Evolutionary conservation across 2,329 filamentous ascomycete species (phyloP).

Genomic region (Alternaria atra): DNA sequence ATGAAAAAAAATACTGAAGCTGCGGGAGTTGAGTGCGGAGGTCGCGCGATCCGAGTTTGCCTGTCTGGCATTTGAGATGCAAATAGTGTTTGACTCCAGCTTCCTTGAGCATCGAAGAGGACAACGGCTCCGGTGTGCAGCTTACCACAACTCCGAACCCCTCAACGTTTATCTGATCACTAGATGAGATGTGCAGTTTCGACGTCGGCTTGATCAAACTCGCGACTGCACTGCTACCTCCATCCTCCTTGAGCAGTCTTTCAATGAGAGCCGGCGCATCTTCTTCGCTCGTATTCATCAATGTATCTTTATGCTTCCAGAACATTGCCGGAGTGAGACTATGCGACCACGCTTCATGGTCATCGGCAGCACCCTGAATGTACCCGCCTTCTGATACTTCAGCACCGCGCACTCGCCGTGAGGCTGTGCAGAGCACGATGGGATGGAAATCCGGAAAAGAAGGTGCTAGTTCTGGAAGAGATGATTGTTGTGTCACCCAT

Average conservation of each 20-base stretch:
- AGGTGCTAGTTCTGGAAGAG: constrained; percentile 57
- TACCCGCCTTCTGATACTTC: constrained; percentile 79
- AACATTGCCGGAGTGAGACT: constrained; percentile 82
- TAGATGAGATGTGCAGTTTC: constrained; percentile 52
- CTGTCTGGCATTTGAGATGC: constrained; percentile 71
- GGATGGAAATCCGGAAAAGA: constrained; percentile 70
- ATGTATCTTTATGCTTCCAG: constrained; percentile 71
- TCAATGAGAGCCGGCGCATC: constrained; percentile 65
- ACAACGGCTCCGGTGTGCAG: constrained; percentile 56
- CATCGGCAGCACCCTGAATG: constrained; percentile 93
- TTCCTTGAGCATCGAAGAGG: constrained; percentile 5
- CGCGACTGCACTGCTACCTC: constrained; percentile 25
- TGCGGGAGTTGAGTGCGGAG: constrained; percentile 75
- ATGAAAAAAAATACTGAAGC: constrained; percentile 64
- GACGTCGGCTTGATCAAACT: constrained; percentile 55
- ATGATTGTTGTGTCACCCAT: constrained; percentile 79
- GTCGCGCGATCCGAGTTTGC: constrained; percentile 83
- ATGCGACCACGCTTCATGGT: constrained; percentile 90
- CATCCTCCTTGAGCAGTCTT: constrained; percentile 48
- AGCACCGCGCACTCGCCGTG: constrained; percentile 72
- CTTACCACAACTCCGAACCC: constrained; percentile 52
- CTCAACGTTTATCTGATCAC: constrained; percentile 49
- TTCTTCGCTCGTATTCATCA: constrained; percentile 72
- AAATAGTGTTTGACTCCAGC: constrained; percentile 56
- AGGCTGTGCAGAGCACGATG: constrained; percentile 86